phyloP scores from a whole-genome alignment of 331 rosid species.

The Telfairia occidentalis region DNA sequence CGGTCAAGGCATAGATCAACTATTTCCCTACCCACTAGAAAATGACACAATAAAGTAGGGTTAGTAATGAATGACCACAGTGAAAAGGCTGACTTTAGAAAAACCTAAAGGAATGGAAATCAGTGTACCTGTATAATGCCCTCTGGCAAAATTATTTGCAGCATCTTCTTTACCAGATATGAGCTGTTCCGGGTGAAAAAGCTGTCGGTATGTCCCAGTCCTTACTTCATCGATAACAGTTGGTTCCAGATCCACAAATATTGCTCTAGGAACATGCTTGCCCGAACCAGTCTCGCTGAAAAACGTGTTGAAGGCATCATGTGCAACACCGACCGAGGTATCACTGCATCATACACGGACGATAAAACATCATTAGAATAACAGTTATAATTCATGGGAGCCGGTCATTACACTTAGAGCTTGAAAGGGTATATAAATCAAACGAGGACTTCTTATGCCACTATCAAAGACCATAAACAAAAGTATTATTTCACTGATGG shows the following conservation, averaged over 20 bases:
- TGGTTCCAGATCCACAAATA: conserved; percentile 24
- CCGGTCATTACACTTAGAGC: not conserved
- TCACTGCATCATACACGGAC: conserved; percentile 15
- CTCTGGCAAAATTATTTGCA: conserved; percentile 22
- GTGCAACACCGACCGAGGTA: conserved; percentile 17
- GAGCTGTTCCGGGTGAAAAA: conserved; percentile 23
- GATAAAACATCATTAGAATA: not conserved
- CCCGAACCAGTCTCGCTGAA: conserved; percentile 27
- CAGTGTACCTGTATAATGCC: conserved; percentile 20
- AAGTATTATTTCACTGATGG: not conserved
- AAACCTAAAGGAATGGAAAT: not conserved
- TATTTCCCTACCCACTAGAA: conserved; percentile 19
- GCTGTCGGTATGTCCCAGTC: conserved; percentile 21
- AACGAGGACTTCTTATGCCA: not conserved
- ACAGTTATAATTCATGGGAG: not conserved
- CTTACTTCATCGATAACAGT: conserved; percentile 23
- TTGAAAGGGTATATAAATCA: not conserved
- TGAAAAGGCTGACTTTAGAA: not conserved
- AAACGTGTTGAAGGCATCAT: conserved; percentile 26
- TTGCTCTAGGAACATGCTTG: conserved; percentile 24
- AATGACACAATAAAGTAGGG: not conserved
- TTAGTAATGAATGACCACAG: not conserved
- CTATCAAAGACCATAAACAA: not conserved
- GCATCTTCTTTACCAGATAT: conserved; percentile 25
- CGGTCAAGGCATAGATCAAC: conserved; percentile 27